Evolutionary conservation across 345 rosid genomes (phyloP).

Genomic region (Moricandia arvensis): DNA sequence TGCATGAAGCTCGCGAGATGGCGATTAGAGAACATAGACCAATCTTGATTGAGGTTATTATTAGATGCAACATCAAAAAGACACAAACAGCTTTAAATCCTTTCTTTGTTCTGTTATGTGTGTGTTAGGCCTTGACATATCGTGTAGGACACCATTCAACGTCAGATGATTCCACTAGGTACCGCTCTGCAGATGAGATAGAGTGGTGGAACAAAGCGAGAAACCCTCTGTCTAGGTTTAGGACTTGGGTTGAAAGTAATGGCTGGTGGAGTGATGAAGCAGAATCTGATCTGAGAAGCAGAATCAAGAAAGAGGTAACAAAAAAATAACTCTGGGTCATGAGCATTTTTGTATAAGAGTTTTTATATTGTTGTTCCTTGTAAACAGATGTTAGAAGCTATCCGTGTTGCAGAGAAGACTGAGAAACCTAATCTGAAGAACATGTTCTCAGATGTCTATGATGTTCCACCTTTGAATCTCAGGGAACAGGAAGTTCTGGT

Average conservation of each 20-base stretch:
- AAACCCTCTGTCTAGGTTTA: constrained; percentile 65
- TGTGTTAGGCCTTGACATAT: constrained; percentile 72
- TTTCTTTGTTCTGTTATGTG: not conserved
- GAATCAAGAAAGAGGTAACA: constrained; percentile 66
- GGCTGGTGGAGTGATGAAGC: constrained; percentile 78
- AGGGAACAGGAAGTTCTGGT: constrained; percentile 62
- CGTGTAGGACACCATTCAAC: constrained; percentile 91
- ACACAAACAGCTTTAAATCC: not conserved
- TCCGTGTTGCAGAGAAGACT: constrained; percentile 68
- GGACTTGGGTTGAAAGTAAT: constrained; percentile 66
- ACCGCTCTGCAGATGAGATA: constrained; percentile 71
- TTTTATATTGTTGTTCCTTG: not conserved
- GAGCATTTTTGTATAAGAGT: not conserved
- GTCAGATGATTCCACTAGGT: constrained; percentile 89
- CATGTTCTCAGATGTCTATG: constrained; percentile 74
- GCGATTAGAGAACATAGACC: constrained; percentile 71
- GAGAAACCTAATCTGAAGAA: constrained; percentile 68
- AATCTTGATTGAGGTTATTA: constrained; percentile 71
- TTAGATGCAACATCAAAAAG: not conserved
- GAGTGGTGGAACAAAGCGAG: constrained; percentile 61
- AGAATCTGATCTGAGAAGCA: constrained; percentile 62
- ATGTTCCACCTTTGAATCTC: constrained; percentile 66
- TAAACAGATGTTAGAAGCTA: constrained; percentile 64
- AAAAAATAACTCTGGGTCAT: not conserved
- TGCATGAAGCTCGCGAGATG: constrained; percentile 72